Base-by-base conservation (phyloP, 768 basidiomycete genomes). In the Suillus lakei region DNA sequence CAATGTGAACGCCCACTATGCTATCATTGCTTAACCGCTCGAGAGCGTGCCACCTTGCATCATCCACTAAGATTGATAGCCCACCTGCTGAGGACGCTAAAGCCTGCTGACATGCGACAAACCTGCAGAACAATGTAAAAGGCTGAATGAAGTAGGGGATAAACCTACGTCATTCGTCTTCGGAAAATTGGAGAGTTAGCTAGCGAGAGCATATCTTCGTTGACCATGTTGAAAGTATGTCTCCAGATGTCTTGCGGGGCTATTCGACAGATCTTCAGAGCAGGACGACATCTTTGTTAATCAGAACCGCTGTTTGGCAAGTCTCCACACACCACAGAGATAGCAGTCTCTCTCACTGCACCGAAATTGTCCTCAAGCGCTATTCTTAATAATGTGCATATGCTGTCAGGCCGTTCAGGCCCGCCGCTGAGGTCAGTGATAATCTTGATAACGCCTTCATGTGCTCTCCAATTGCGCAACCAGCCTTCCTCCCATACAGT, bases 1-100 rank as follows among this genome's bases (percentile, higher is more conserved):
- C 91, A 64, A 98, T 94, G 54, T 95, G 85, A 39, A 98, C 95
- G 66, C 94, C 95, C 60, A 92, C 83, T 15, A 97, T 88, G 41
- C 73, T 71, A 72, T 98, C 96, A 38, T 80, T 73, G 5, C 86
- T 85, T 48, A 96, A 81, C 51, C 73, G 70, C 32, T 81, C 76
- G 23, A 96, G 76, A n/a, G 81, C 77, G 64, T 81, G 74, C 78
- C 93, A 85, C 68, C 73, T 70, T 23, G 41, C 77, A 68, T 80
- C 83, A 70, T 83, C 85, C 64, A 77, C 76, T 36, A 80, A 71
- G 64, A 84, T 76, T 4, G 76, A 67, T 18, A 77, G 70, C 61
- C 73, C 78, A 39, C 78, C 78, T 54, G 68, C 76, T 51, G 77
- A 73, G 30, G 75, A 72, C 48, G 70, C 76, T 32, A 95, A 82